Percentiles rank a stretch among this genome's conserved stretches.
phyloP scores from a whole-genome alignment of 73 alveolate species.

The Urostyla sp. region DNA sequence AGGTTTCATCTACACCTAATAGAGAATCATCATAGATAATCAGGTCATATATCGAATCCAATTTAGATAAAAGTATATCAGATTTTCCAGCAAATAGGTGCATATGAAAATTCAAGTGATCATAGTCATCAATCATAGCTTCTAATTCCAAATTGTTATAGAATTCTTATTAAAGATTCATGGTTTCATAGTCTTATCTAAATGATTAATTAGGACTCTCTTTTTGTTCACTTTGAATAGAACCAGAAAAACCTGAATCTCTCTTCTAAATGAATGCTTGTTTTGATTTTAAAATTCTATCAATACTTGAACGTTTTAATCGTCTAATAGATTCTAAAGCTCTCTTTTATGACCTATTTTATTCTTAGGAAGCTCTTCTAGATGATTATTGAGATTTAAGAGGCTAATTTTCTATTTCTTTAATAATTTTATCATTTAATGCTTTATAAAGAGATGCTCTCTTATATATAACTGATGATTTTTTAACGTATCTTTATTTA shows the following conservation, averaged over 20 bases:
- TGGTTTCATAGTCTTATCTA: background rate
- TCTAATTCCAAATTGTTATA: slow-evolving; percentile 49
- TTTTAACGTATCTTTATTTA: slow-evolving; percentile 28
- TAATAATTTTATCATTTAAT: slow-evolving; percentile 19
- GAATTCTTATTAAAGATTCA: slow-evolving; percentile 3
- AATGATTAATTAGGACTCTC: background rate
- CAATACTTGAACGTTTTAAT: slow-evolving; percentile 41
- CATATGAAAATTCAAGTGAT: slow-evolving; percentile 37
- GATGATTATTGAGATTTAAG: slow-evolving; percentile 1
- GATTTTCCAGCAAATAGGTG: slow-evolving; percentile 28
- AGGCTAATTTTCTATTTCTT: slow-evolving; percentile 21
- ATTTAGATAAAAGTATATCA: slow-evolving; percentile 40
- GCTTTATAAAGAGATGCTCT: slow-evolving; percentile 52
- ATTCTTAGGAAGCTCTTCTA: slow-evolving; percentile 33
- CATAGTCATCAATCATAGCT: slow-evolving; percentile 59
- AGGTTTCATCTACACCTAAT: slow-evolving; percentile 15
- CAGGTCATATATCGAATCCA: slow-evolving; percentile 55
- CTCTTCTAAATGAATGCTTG: slow-evolving; percentile 14
- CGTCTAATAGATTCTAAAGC: slow-evolving; percentile 15
- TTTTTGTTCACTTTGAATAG: background rate
- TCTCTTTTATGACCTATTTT: slow-evolving; percentile 9
- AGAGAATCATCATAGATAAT: slow-evolving; percentile 48
- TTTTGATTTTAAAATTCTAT: slow-evolving; percentile 14
- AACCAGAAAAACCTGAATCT: background rate
- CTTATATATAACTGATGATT: slow-evolving; percentile 32